Conservation (phyloP, 2,329 filamentous ascomycete genomes). For the Chrysosporium queenslandicum region DNA sequence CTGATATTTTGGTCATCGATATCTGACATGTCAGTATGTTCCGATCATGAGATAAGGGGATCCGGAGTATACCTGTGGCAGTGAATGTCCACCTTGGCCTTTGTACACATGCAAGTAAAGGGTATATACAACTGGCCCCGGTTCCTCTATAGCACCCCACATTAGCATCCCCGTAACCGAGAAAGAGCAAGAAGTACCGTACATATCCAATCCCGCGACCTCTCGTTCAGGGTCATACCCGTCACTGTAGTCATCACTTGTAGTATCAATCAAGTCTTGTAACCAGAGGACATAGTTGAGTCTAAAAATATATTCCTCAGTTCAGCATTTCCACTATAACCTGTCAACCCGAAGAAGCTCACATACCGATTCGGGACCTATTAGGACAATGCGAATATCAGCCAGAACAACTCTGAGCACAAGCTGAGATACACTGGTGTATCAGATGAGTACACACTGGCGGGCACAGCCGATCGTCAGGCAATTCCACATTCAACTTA, state of each 20-base stretch:
- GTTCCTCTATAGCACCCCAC: constrained; percentile 51
- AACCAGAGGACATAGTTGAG: constrained; percentile 90
- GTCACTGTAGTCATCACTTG: constrained; percentile 39
- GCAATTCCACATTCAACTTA: constrained; percentile 58
- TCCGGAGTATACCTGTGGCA: constrained; percentile 45
- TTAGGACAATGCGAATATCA: background rate
- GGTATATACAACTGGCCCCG: constrained; percentile 85
- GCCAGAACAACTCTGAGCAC: background rate
- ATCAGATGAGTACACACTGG: constrained; percentile 47
- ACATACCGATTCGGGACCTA: constrained; percentile 40
- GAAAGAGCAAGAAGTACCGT: constrained; percentile 22
- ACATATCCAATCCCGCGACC: constrained; percentile 65
- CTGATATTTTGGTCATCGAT: constrained; percentile 61
- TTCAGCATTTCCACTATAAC: background rate
- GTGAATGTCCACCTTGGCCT: constrained; percentile 61
- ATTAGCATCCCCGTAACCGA: background rate
- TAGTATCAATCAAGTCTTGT: constrained; percentile 67
- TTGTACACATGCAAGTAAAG: constrained; percentile 63
- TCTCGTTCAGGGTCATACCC: constrained; percentile 47
- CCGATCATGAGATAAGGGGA: background rate
- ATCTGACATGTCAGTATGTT: constrained; percentile 40
- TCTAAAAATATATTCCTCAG: constrained; percentile 38
- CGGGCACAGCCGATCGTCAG: constrained; percentile 71
- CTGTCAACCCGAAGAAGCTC: background rate
- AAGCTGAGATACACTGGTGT: background rate